These are phyloP conservation scores for Pleurotus tuber-regium DNA, from an alignment of 768 basidiomycete genomes.

Conservation along the genomic window DNA sequence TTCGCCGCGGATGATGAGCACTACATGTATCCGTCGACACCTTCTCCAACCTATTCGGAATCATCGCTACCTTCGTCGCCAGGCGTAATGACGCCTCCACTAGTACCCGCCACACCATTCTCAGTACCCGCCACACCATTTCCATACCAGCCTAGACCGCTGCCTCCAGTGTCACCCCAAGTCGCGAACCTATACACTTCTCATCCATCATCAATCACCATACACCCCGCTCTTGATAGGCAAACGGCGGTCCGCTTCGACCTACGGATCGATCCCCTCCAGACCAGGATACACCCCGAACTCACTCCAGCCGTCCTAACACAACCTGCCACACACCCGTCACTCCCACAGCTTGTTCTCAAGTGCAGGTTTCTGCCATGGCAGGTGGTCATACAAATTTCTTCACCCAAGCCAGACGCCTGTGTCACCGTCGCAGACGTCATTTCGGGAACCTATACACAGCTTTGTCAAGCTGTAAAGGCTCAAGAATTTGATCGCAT, in stretches of 20 bases:
- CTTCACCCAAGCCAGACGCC: constrained; percentile 17
- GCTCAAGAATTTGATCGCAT: constrained; percentile 29
- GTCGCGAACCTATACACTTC: background rate
- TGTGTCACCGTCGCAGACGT: constrained; percentile 36
- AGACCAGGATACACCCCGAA: background rate
- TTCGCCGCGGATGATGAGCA: constrained; percentile 5
- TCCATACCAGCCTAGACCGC: background rate
- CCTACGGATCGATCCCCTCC: background rate
- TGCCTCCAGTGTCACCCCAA: background rate
- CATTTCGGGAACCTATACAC: constrained; percentile 35
- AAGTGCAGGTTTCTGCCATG: constrained; percentile 18
- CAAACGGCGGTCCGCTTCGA: background rate
- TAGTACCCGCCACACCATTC: background rate
- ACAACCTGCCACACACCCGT: constrained; percentile 21
- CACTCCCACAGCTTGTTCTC: constrained; percentile 21
- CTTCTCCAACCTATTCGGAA: constrained; percentile 5
- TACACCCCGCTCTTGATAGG: constrained; percentile 4
- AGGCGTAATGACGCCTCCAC: constrained; percentile 4
- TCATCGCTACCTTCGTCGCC: constrained; percentile 5
- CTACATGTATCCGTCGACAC: constrained; percentile 6
- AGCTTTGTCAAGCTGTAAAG: constrained; percentile 33
- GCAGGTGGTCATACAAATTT: constrained; percentile 17
- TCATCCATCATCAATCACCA: background rate
- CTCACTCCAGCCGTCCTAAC: constrained; percentile 19
- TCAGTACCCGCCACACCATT: background rate